Base-by-base conservation (phyloP, 2,329 filamentous ascomycete species). In the Aspergillus floridensis region DNA sequence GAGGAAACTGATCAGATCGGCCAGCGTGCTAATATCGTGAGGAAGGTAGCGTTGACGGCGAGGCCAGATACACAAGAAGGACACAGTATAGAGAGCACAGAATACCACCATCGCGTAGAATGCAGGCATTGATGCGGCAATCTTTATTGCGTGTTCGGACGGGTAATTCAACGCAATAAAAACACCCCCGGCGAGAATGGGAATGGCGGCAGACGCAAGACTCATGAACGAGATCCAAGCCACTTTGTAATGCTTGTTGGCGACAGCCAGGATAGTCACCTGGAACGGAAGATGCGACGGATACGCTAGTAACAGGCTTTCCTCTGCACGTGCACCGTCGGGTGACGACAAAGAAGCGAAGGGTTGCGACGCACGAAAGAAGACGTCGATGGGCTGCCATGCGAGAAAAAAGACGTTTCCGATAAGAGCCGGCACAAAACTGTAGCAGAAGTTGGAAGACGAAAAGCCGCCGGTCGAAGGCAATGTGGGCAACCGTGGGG, bases 371-470 rank as follows among this genome's bases (percentile, higher is more conserved):
- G 83, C 78, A 53, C 86, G 84, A 68, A 86, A 80, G 58, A 84
- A 83, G 63, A 84, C 79, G 69, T 88, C 86, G 63, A 88, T 79
- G 7, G 84, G 81, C 53, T 86, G 79, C 77, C 84, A 83, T 54
- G 79, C 74, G 22, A 88, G 82, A 69, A 87, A 85, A 48, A 87
- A 77, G 32, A 87, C 68, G 56, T 81, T 84, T 1, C 82, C 86
- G 46, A 88, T 81, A 3, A 86, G 59, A 0, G 81, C 77, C 0
- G 86, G 86, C 21, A 88, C 71, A 64, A 88, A 88, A 64, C 83
- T 86, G 78, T 92, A 97, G 53, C 96, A 78, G 76, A 97, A 97
- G 75, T 96, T 92, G 53, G 92, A 91, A 0, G 90, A 81, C 1
- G 91, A 96, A 75, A 96, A 97, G 19, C 89, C 90, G 26, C 79